These are phyloP conservation scores for Phoma sp. DNA, from an alignment of 2,329 filamentous ascomycete species.

Conservation along the genomic window DNA sequence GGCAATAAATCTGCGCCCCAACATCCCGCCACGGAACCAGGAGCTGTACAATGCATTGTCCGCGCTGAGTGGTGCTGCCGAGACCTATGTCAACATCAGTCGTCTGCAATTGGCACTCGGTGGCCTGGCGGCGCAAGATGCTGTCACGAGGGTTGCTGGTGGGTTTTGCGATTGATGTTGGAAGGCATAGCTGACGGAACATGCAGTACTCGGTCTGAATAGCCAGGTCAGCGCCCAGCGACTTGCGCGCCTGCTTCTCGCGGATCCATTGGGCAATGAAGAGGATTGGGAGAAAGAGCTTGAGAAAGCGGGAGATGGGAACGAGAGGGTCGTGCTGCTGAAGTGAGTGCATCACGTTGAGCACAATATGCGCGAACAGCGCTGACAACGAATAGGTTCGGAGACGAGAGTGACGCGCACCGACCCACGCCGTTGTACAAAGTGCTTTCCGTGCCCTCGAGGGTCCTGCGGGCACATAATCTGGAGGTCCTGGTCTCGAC, in stretches of 20 bases:
- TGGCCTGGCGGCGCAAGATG: slow-evolving; percentile 64
- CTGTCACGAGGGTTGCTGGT: slow-evolving; percentile 65
- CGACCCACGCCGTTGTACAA: slow-evolving; percentile 62
- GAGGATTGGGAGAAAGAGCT: slow-evolving; percentile 55
- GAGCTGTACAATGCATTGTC: slow-evolving; percentile 68
- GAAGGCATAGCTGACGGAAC: slow-evolving; percentile 26
- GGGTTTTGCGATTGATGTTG: slow-evolving; percentile 36
- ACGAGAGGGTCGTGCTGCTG: slow-evolving; percentile 52
- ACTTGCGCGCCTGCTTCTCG: slow-evolving; percentile 68
- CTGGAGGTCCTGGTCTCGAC: slow-evolving; percentile 69
- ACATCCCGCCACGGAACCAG: slow-evolving; percentile 60
- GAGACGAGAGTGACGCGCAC: slow-evolving; percentile 57
- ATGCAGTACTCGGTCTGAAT: slow-evolving; percentile 59
- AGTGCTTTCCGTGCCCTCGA: slow-evolving; percentile 70
- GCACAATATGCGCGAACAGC: background rate
- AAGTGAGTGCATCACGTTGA: slow-evolving; percentile 36
- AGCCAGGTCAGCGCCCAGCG: slow-evolving; percentile 64
- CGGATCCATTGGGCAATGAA: slow-evolving; percentile 54
- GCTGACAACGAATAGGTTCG: slow-evolving; percentile 57
- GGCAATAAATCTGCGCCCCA: slow-evolving; percentile 61
- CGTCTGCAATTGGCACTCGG: slow-evolving; percentile 74
- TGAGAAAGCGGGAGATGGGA: slow-evolving; percentile 35
- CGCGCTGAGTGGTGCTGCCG: slow-evolving; percentile 67
- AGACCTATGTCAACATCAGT: slow-evolving; percentile 71
- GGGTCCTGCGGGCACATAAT: slow-evolving; percentile 66